phyloP scores from a whole-genome alignment of 2,329 filamentous ascomycete genomes.

The Pestalotiopsis fici region DNA sequence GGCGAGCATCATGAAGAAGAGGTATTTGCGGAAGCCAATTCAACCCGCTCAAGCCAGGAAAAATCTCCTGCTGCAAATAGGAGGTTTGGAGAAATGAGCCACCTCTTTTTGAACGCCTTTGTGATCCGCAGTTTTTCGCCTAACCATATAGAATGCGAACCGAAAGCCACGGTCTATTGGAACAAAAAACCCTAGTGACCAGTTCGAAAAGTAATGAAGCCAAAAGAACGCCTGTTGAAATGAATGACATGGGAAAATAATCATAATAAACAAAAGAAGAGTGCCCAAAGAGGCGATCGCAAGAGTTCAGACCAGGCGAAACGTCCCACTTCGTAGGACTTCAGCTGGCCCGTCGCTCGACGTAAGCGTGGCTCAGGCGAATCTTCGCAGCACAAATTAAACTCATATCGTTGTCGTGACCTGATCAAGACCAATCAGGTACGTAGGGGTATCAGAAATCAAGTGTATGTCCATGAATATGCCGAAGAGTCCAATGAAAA shows the following conservation, averaged over 20 bases:
- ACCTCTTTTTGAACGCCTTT: slow-evolving; percentile 31
- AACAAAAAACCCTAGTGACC: slow-evolving; percentile 21
- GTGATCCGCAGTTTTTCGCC: slow-evolving; percentile 29
- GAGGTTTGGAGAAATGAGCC: slow-evolving; percentile 8
- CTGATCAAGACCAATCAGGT: neutral
- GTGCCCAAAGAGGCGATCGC: slow-evolving; percentile 7
- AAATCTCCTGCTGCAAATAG: neutral
- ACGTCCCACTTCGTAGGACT: neutral
- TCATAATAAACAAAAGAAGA: slow-evolving; percentile 16
- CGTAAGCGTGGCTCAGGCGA: neutral
- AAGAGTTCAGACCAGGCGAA: neutral
- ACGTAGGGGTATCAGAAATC: slow-evolving; percentile 29
- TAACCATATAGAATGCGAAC: slow-evolving; percentile 30
- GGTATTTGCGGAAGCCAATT: neutral
- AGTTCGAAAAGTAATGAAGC: slow-evolving; percentile 18
- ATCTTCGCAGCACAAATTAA: neutral
- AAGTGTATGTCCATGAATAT: slow-evolving; percentile 30
- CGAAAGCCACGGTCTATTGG: slow-evolving; percentile 29
- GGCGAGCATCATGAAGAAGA: neutral
- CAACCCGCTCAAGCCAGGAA: neutral
- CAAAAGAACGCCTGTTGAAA: slow-evolving; percentile 27
- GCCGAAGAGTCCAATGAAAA: slow-evolving; percentile 20
- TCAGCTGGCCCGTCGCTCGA: neutral
- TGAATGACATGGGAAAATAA: slow-evolving; percentile 24
- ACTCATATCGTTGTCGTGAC: neutral